Evolutionary conservation across 805 yeast species (phyloP), one percentile per base, ranked within the genome.

Genomic region (Kodamaea neixiangensis): DNA sequence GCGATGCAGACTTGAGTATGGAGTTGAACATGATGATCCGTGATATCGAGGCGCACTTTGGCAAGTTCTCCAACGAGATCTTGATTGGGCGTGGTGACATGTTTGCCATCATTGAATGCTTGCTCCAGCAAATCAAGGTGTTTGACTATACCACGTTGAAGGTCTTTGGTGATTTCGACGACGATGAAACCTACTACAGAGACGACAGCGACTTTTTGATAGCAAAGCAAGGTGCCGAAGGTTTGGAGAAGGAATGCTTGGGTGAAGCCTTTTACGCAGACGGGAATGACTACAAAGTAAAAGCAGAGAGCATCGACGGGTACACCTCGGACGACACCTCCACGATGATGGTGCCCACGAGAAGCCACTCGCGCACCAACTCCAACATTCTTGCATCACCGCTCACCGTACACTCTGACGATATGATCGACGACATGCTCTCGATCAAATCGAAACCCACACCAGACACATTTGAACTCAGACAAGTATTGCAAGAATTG

Each of bases 311-410:
- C 15, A 47, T 37, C n/a, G 49, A 41, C 37, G 45, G 58, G 5
- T 53, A 56, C 18, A 64, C 61, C 11, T 51, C 46, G 25, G 64
- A 60, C 41, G 63, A 59, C 11, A 50, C 55, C 1, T 58, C 52
- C n/a, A 56, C 65, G n/a, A 51, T 61, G 21, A 60, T 62, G 63
- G 64, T 54, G 14, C 14, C 43, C 2, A 31, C 54, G 15, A 17
- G 35, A 33, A n/a, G 7, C 41, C 48, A 18, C 14, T 42, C 41
- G 20, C 41, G 41, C 13, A 37, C 21, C 41, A 37, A 37, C 21
- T 37, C 41, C 4, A 11, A 11, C n/a, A n/a, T 42, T 34, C 31
- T 42, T 7, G 47, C 29, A 13, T 44, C 47, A 15, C 47, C 47
- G 9, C 19, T 25, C 18, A 44, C 47, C 17, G 47, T 44, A 2